Evolutionary conservation across 2,329 filamentous ascomycete species (phyloP), one percentile per base, ranked within the genome.

Genomic region (Aspergillus carbonarius): DNA sequence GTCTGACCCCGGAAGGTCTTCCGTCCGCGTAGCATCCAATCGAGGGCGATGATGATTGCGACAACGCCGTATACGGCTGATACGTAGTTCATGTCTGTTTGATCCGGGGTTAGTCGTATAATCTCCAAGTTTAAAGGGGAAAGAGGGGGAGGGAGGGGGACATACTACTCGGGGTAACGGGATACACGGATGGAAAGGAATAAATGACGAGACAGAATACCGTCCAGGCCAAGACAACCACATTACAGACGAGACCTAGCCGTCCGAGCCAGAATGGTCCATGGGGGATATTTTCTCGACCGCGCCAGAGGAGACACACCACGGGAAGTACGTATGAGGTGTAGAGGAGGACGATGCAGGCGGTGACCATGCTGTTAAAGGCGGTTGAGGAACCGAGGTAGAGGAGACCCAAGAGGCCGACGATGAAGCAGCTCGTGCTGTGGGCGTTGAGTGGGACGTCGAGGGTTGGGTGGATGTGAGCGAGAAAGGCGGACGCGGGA

Each of bases 321-420:
- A 82, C 75, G 0, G 81, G 81, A 42, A 81, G 74, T 5, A 78
- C 64, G 59, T 82, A 82, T 0, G 78, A 76, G 23, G 79, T 66
- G 60, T 78, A 80, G 71, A 84, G 81, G 10, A 80, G 63, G 1
- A 76, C 71, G 39, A 82, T 80, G 17, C 80, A 80, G 13, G 78
- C 79, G 1, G 74, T 74, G 5, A 77, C 71, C 54, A 80, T 74
- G 12, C 75, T 76, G 60, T 74, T 76, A 56, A 80, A 78, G 0
- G 77, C 78, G 5, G 74, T 72, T 1, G 71, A 70, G 23, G 74
- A 76, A 9, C 76, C 78, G 30, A 81, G 66, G 60, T 81, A 83
- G 7, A 83, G 69, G 47, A 78, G 75, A 0, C 81, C 81, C 4
- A 82, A 63, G 5, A 78, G 61, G 1, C 73, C 77, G 7, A 82